Base-by-base conservation (phyloP, 306 rosid species). In the Casuarina glauca region DNA sequence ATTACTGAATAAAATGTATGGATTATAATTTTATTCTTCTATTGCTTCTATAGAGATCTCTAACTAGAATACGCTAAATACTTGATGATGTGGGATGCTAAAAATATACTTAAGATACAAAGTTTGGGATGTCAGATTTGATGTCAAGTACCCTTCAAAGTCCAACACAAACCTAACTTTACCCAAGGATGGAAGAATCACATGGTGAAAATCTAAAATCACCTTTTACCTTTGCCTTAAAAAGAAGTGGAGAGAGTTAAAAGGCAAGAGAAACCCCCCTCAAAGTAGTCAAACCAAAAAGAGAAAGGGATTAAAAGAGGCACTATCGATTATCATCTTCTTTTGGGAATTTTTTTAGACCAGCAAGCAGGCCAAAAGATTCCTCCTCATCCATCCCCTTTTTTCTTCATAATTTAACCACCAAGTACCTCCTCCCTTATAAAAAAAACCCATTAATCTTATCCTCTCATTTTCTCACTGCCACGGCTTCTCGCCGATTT, bases 381-480 rank as follows among this genome's bases (percentile, higher is more conserved):
- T 74, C 69, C 63, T 73, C 44, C 80, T 77, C 44, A 11, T 41
- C 50, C 15, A 70, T 51, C 70, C 62, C 74, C 57, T 42, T 64
- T 75, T 8, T 70, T 76, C 77, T 63, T 38, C 9, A 41, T 68
- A 78, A 78, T 26, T 17, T 16, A 35, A 17, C 38, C 76, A 75
- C 71, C 49, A 26, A 58, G 49, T 49, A 48, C 49, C 70, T 75
- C 5, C 39, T 66, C 35, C 38, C 36, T 52, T 54, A 44, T 15
- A 26, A 19, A 49, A 61, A 52, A 9, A 43, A 63, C 19, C 39
- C 11, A 26, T 48, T 5, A 75, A 68, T 82, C 77, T 42, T 79
- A 74, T 79, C 88, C 83, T 74, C 78, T 72, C 76, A 80, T 35
- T 87, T 75, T 74, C 20, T 50, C 81, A 73, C 53, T 44, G 55